A percentile compares a stretch with the other conserved stretches of the same genome.
phyloP scores from a whole-genome alignment of 495 filamentous ascomycete genomes.

The Daldinia bambusicola region DNA sequence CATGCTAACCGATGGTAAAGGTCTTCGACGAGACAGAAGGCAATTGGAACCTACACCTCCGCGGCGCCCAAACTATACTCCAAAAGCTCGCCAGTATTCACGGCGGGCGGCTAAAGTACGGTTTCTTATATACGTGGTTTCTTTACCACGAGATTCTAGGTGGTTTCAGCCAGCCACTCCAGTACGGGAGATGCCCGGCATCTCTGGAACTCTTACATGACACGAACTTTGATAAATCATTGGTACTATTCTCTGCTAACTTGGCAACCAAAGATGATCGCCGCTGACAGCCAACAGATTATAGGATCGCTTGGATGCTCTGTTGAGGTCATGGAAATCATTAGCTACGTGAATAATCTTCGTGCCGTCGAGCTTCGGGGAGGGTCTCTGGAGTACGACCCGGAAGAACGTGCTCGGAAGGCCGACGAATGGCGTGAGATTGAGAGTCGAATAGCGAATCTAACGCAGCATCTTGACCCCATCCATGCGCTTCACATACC shows the following conservation, averaged over 20 bases:
- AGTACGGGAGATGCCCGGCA: conserved; percentile 38
- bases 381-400: conserved; percentile 15
- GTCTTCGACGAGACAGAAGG: conserved; percentile 54
- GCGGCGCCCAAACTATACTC: conserved; percentile 49
- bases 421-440: conserved; percentile 41
- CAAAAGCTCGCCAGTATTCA: conserved; percentile 40
- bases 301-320: conserved; percentile 53
- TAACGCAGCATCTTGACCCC: conserved; percentile 44
- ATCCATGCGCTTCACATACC: conserved; percentile 31
- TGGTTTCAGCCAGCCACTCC: conserved; percentile 48
- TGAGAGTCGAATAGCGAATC: conserved; percentile 38
- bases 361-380: conserved; percentile 44
- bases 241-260: conserved; percentile 31
- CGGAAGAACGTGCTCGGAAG: conserved; percentile 34
- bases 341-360: conserved; percentile 46
- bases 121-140: conserved; percentile 52
- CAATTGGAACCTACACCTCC: conserved; percentile 49
- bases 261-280: neutral
- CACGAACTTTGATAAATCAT: conserved; percentile 45
- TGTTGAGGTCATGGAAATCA: conserved; percentile 49
- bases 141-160: conserved; percentile 52
- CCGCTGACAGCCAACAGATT: conserved; percentile 43
- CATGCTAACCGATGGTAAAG: conserved; percentile 35
- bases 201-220: conserved; percentile 45
- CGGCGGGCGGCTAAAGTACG: conserved; percentile 42